Percentiles rank a stretch among this genome's conserved stretches.
These are phyloP conservation scores for Coniochaeta ligniaria DNA, from an alignment of 2,329 filamentous ascomycete species.

Conservation along the genomic window DNA sequence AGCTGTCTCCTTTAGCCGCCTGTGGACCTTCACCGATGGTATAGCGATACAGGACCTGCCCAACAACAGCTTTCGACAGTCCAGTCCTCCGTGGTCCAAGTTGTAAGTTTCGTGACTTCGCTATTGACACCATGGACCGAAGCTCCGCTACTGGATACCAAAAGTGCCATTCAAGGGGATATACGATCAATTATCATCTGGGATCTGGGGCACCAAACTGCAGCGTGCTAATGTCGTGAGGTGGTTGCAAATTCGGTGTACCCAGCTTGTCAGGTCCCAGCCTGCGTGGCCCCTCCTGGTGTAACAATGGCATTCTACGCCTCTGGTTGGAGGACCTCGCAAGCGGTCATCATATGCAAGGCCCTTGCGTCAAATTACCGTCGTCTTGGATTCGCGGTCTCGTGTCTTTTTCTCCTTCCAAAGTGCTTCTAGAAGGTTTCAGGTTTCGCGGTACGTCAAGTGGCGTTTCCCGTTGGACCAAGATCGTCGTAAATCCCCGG, in stretches of 20 bases:
- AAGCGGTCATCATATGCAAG: neutral
- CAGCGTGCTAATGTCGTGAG: neutral
- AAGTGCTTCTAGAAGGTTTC: neutral
- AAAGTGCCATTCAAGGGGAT: neutral
- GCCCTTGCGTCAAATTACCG: neutral
- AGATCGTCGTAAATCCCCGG: neutral
- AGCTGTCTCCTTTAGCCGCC: neutral
- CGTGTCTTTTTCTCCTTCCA: neutral
- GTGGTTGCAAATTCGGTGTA: neutral
- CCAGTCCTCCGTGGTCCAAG: no score
- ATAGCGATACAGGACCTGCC: neutral
- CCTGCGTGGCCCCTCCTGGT: neutral
- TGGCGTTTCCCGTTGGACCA: neutral
- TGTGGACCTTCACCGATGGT: neutral
- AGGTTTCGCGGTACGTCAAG: neutral
- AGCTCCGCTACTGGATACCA: neutral
- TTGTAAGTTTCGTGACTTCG: no score
- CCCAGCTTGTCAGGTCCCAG: neutral
- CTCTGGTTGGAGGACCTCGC: no score
- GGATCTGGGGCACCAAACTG: neutral
- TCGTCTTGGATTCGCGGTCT: neutral
- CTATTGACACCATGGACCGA: neutral
- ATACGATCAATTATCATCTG: neutral
- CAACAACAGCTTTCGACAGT: neutral
- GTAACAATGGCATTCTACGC: no score